A percentile compares a stretch with the other conserved stretches of the same genome.
Conservation (phyloP, 108 stramenopile species). For the Seminavis robusta region DNA sequence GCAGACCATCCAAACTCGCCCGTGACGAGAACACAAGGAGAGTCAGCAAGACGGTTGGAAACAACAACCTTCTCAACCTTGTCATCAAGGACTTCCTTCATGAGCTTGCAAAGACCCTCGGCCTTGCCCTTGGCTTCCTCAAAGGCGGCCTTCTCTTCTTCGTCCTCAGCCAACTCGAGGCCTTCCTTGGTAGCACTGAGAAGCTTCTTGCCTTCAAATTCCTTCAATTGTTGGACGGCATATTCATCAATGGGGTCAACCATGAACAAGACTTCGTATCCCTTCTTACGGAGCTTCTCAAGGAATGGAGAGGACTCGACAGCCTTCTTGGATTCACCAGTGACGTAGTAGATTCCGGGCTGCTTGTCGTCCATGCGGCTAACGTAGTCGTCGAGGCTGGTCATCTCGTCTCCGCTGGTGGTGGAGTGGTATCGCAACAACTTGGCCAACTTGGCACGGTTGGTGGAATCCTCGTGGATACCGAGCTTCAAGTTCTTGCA, state of each 20-base stretch:
- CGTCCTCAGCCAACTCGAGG: conserved; percentile 89
- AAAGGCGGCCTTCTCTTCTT: conserved; percentile 98
- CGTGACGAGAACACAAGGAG: conserved; percentile 98
- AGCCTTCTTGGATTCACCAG: conserved; percentile 98
- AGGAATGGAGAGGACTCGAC: conserved; percentile 99
- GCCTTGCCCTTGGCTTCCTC: conserved; percentile 98
- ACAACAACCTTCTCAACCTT: conserved; percentile 99
- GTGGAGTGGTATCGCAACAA: conserved; percentile 98
- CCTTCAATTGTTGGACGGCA: conserved; percentile 99
- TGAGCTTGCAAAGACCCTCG: conserved; percentile 98
- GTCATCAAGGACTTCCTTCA: conserved; percentile 99
- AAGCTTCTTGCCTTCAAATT: conserved; percentile 99
- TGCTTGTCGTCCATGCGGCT: conserved; percentile 97
- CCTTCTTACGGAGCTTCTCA: conserved; percentile 99
- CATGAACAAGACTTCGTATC: conserved; percentile 99
- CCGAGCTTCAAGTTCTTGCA: conserved; percentile 99
- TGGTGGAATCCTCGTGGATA: conserved; percentile 99
- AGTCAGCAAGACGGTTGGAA: conserved; percentile 97
- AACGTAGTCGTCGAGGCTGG: conserved; percentile 98
- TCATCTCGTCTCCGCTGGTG: conserved; percentile 99
- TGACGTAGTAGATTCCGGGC: conserved; percentile 99
- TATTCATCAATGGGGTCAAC: conserved; percentile 99
- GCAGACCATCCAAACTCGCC: conserved; percentile 99
- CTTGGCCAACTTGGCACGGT: conserved; percentile 99
- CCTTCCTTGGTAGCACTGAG: conserved; percentile 99